A percentile compares a stretch with the other conserved stretches of the same genome.
Evolutionary conservation across 2,329 filamentous ascomycete genomes (phyloP).

Genomic region (Fusarium sp.): DNA sequence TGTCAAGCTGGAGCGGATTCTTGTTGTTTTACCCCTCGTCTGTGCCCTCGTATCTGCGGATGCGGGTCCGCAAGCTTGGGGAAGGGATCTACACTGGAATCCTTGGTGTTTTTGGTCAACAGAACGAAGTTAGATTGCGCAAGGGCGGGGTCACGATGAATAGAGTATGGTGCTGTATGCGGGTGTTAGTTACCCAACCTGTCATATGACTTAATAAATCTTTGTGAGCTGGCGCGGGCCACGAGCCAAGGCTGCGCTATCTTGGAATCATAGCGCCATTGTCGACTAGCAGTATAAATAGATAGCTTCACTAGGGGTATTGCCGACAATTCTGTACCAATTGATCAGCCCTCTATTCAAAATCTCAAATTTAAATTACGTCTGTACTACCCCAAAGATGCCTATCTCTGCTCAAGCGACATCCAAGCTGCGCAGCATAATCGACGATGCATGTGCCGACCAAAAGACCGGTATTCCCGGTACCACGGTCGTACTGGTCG

Average conservation of each 20-base stretch:
- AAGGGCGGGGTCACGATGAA: background rate
- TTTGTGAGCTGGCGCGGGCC: background rate
- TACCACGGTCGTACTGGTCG: constrained; percentile 56
- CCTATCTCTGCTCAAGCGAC: constrained; percentile 22
- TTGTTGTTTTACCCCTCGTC: background rate
- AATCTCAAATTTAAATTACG: background rate
- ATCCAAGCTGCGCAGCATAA: constrained; percentile 36
- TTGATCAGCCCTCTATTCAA: background rate
- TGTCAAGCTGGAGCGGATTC: background rate
- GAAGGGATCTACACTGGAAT: background rate
- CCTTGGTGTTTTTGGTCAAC: background rate
- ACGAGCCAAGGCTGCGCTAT: background rate
- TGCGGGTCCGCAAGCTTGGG: constrained; percentile 21
- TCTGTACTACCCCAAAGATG: constrained; percentile 19
- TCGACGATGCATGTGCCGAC: constrained; percentile 52
- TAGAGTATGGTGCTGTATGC: background rate
- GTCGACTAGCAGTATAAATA: background rate
- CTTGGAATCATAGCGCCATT: background rate
- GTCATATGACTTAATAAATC: background rate
- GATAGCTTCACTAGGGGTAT: background rate
- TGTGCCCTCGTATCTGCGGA: constrained; percentile 12
- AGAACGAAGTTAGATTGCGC: background rate
- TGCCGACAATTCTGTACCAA: no score
- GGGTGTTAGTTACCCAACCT: background rate
- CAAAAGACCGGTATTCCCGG: constrained; percentile 55